Base-by-base conservation (phyloP, 2,329 filamentous ascomycete genomes). In the Botrytis tulipae region DNA sequence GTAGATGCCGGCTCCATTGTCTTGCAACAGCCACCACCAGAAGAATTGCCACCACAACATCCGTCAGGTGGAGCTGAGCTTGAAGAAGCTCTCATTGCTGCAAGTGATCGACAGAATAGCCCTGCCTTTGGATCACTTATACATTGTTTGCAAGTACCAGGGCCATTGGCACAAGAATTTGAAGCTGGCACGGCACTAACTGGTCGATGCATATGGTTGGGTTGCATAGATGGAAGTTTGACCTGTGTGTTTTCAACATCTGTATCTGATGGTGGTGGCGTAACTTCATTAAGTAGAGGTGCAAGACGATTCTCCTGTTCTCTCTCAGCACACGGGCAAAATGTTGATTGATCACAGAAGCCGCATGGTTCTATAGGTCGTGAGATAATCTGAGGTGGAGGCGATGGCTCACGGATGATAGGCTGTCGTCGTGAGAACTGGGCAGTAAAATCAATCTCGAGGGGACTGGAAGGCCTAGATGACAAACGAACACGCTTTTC, bases 301-400 rank as follows among this genome's bases (percentile, higher is more conserved):
- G 84, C 82, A 40, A 86, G 76, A 42, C 78, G 79, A 73, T 80
- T 80, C 61, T 80, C 75, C 42, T 76, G 76, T 4, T 79, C 76
- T 51, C 69, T 75, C 29, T 78, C 81, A 48, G 92, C 93, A 82
- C 93, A 96, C 76, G 94, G 90, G 80, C 93, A 96, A 78, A 93
- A 93, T 0, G 91, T 94, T 7, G 92, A 92, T 74, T 95, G 92
- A 75, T 91, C 89, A 82, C 93, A 96, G 83, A 96, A 96, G 10
- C 93, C 93, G 81, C 93, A 96, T 32, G 89, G 87, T 78, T 95
- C 93, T 75, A 89, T 87, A 81, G 80, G 73, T 77, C 80, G 73
- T 77, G 80, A 82, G 76, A 76, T 79, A 57, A 76, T 76, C 65
- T 76, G 46, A 42, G 54, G 61, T 59, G 71, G 62, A 59, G 40